A percentile compares a stretch with the other conserved stretches of the same genome.
Evolutionary conservation across 495 filamentous ascomycete species (phyloP).

Genomic region (Neurospora sp.): DNA sequence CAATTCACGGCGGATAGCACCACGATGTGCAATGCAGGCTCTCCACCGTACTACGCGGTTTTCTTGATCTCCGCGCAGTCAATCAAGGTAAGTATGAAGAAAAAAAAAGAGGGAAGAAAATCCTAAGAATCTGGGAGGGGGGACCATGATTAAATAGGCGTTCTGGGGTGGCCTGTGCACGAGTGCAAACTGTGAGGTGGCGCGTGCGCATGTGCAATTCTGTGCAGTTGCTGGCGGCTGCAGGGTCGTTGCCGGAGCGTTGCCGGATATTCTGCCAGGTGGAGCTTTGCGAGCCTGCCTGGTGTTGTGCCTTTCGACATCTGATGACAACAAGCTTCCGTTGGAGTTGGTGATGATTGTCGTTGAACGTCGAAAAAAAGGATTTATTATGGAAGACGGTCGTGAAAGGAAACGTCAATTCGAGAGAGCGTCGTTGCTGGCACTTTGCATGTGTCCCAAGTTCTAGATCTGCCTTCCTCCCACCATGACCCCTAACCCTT

Average conservation of each 20-base stretch:
- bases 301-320: too few species aligned
- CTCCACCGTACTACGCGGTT: slow-evolving; percentile 11
- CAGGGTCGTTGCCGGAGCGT: neutral
- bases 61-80: slow-evolving; percentile 23
- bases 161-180: slow-evolving; percentile 12
- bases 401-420: too few species aligned
- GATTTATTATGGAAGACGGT: too few species aligned
- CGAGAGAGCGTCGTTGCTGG: too few species aligned
- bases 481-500: neutral
- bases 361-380: too few species aligned
- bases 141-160: slow-evolving; percentile 2
- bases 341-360: too few species aligned
- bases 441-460: too few species aligned
- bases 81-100: slow-evolving; percentile 33
- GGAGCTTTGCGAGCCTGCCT: too few species aligned
- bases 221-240: neutral
- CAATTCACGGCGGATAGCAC: slow-evolving; percentile 23
- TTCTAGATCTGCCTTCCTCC: neutral
- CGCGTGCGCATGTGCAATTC: neutral
- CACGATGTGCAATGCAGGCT: slow-evolving; percentile 32
- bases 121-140: neutral
- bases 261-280: too few species aligned
- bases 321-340: too few species aligned
- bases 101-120: slow-evolving; percentile 14
- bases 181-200: neutral